Evolutionary conservation across 2,329 filamentous ascomycete genomes (phyloP).

Genomic region (Trichoderma oligosporum): DNA sequence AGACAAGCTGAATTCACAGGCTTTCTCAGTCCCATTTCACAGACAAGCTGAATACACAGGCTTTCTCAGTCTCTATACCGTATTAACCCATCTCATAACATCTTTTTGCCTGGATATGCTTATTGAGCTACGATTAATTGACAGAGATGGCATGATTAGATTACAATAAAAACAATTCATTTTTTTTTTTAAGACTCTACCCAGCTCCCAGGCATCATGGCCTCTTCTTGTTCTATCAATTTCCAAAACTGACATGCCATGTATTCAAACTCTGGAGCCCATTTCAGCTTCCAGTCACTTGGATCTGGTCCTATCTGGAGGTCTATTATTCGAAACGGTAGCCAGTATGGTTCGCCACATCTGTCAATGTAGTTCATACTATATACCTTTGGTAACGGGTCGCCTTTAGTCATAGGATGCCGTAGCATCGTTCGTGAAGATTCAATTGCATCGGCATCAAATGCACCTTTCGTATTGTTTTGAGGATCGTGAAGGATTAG

Average conservation of each 20-base stretch:
- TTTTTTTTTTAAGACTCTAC: conserved; percentile 19
- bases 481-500: neutral
- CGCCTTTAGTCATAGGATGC: conserved; percentile 2
- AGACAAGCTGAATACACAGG: neutral
- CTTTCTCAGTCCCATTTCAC: no score
- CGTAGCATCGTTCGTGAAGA: conserved; percentile 14
- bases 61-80: no score
- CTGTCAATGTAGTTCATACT: neutral
- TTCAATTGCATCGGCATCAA: conserved; percentile 24
- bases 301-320: conserved; percentile 20
- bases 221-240: conserved; percentile 18
- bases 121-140: no score
- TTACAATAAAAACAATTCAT: no score
- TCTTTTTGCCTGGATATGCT: no score
- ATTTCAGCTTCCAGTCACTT: conserved; percentile 26
- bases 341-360: conserved; percentile 20
- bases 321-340: conserved; percentile 25
- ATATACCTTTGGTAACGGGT: neutral
- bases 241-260: conserved; percentile 30
- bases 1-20: neutral
- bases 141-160: no score
- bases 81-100: no score
- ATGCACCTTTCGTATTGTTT: conserved; percentile 11
- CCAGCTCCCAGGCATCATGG: conserved; percentile 29
- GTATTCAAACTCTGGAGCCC: conserved; percentile 28